These are phyloP conservation scores for Leccinellum albellum DNA, from an alignment of 768 basidiomycete genomes.

Conservation along the genomic window DNA sequence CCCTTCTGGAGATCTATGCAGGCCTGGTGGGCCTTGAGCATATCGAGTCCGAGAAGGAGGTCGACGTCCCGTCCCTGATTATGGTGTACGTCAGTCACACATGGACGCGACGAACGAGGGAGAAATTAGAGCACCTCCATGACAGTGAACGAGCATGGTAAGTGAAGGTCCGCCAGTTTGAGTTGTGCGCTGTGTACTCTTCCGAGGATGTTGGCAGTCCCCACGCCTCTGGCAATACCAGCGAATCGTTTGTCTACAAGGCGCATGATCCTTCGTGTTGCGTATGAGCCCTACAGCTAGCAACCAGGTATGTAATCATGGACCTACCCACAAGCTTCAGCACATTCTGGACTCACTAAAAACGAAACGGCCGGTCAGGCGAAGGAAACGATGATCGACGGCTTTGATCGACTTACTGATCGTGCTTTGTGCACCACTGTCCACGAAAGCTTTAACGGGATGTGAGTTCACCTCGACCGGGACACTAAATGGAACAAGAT, in stretches of 20 bases:
- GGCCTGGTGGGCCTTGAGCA: conserved; percentile 96
- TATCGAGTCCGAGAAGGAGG: conserved; percentile 96
- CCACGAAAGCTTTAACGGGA: conserved; percentile 94
- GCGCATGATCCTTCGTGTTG: conserved; percentile 73
- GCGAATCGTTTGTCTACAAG: conserved; percentile 82
- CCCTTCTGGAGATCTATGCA: conserved; percentile 90
- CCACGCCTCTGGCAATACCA: conserved; percentile 91
- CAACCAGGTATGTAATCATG: neutral
- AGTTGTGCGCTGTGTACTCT: conserved; percentile 92
- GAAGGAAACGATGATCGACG: neutral
- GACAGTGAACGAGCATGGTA: conserved; percentile 91
- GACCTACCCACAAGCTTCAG: conserved; percentile 83
- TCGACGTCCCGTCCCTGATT: conserved; percentile 84
- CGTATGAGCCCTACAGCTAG: conserved; percentile 2
- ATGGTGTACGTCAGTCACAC: neutral
- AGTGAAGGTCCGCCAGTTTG: conserved; percentile 75
- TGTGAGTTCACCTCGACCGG: conserved; percentile 88
- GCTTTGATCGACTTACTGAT: conserved; percentile 63
- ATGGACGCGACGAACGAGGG: neutral
- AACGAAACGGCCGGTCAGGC: neutral
- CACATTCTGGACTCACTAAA: conserved; percentile 86
- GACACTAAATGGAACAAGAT: conserved; percentile 48
- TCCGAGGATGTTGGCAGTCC: conserved; percentile 91
- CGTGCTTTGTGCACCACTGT: conserved; percentile 95
- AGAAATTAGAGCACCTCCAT: conserved; percentile 82